These are phyloP conservation scores for Fusarium sp. DNA, from an alignment of 2,329 filamentous ascomycete genomes.

Conservation along the genomic window DNA sequence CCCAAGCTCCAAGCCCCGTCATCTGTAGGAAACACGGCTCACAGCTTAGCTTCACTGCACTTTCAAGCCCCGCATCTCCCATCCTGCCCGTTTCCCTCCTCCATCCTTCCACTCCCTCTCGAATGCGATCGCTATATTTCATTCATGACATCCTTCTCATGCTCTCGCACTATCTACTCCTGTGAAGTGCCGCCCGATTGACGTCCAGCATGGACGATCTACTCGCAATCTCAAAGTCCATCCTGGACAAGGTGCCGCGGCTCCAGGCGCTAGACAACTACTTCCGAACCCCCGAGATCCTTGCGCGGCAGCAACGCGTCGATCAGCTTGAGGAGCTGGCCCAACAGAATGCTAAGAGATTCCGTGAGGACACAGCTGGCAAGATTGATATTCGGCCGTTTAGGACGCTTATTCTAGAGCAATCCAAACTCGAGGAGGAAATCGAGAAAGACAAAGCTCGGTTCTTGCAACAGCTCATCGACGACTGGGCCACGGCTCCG, in stretches of 20 bases:
- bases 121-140: background rate
- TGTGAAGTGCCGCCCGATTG: background rate
- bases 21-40: background rate
- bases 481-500: background rate
- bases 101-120: background rate
- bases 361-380: background rate
- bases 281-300: background rate
- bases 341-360: background rate
- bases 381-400: background rate
- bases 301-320: background rate
- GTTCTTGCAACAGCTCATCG: background rate
- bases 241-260: background rate
- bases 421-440: background rate
- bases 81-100: background rate
- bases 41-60: background rate
- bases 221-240: background rate
- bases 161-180: background rate
- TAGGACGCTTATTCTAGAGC: background rate
- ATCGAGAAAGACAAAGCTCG: background rate
- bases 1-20: background rate
- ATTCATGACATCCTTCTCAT: background rate
- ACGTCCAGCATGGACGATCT: background rate
- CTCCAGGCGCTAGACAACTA: constrained; percentile 42
- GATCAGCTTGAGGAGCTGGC: background rate
- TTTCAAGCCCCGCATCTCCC: background rate